Evolutionary conservation across 1,139 yeast species (phyloP).

Genomic region (Suhomyces bokatorum): DNA sequence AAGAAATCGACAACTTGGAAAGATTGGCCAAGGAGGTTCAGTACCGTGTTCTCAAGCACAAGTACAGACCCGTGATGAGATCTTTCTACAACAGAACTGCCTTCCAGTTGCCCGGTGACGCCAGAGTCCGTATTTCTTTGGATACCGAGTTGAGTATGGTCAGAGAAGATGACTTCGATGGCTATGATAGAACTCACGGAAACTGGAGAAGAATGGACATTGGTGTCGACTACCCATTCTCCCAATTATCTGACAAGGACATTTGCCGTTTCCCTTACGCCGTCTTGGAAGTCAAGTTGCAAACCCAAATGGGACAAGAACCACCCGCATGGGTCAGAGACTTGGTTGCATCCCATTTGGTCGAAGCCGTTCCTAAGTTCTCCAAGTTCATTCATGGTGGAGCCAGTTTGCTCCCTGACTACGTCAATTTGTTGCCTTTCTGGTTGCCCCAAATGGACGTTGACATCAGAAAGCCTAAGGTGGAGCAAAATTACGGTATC

Average conservation of each 20-base stretch:
- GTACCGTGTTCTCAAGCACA: slow-evolving; percentile 79
- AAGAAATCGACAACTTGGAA: slow-evolving; percentile 90
- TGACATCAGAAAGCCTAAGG: slow-evolving; percentile 88
- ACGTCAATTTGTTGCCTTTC: slow-evolving; percentile 82
- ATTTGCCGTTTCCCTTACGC: slow-evolving; percentile 95
- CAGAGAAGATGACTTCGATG: slow-evolving; percentile 96
- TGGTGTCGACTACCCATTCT: slow-evolving; percentile 95
- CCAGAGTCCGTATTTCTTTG: slow-evolving; percentile 94
- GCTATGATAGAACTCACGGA: slow-evolving; percentile 80
- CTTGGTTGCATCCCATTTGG: slow-evolving; percentile 84
- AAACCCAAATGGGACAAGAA: slow-evolving; percentile 97
- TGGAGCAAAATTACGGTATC: slow-evolving; percentile 63
- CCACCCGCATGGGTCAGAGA: slow-evolving; percentile 98
- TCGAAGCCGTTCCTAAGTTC: slow-evolving; percentile 96
- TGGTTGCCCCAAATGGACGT: slow-evolving; percentile 99
- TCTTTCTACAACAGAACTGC: slow-evolving; percentile 98
- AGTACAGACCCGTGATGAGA: slow-evolving; percentile 89
- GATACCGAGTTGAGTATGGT: slow-evolving; percentile 96
- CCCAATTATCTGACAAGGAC: slow-evolving; percentile 79
- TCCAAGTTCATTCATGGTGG: slow-evolving; percentile 97
- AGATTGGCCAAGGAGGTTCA: slow-evolving; percentile 91
- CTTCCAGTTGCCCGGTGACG: slow-evolving; percentile 98
- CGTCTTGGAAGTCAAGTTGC: slow-evolving; percentile 92
- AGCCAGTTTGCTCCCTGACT: slow-evolving; percentile 82
- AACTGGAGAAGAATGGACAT: slow-evolving; percentile 99